Evolutionary conservation across 441 rosid species (phyloP), one percentile per base, ranked within the genome.

Genomic region (Erodium moschatum): DNA sequence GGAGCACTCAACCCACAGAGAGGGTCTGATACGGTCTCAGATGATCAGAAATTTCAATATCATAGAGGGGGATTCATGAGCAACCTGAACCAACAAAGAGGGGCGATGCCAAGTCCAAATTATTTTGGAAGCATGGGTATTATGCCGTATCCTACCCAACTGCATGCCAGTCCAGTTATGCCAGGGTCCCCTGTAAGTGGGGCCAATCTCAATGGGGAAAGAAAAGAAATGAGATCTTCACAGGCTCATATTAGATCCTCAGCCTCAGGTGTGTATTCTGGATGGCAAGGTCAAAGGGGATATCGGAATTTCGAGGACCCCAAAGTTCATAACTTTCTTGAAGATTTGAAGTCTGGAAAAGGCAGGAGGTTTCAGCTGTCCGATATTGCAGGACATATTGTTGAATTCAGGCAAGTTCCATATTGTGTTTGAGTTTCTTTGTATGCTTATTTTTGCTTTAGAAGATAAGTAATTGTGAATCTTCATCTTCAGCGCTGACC

Each of bases 321-420:
- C 15, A 79, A 79, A 8, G 58, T 83, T 66, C 78, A 70, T 74
- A 80, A 86, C 81, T 80, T 84, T 75, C 89, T 88, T 16, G 91
- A 88, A 81, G 91, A 85, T 70, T 78, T 88, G 69, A 88, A 88
- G 75, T 81, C 87, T 75, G 85, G 87, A 46, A 86, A 85, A 71
- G 86, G 83, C 68, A 82, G 81, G 69, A 82, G 83, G 75, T 86
- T 88, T 78, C 89, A 81, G 76, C 84, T 88, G 70, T 83, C 89
- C 66, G 86, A 86, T 76, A 84, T 88, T 69, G 76, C 78, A 6
- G 89, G 91, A 50, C 90, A 85, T 78, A 78, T 88, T 76, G 89
- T 84, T 69, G 88, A 88, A 70, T 85, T 86, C 79, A 86, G 95
- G 95, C 75, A 86, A 71, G 78, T 78, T 50, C 69, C 54, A 31